Evolutionary conservation across 2,329 filamentous ascomycete genomes (phyloP).

Genomic region (Madurella fahalii): DNA sequence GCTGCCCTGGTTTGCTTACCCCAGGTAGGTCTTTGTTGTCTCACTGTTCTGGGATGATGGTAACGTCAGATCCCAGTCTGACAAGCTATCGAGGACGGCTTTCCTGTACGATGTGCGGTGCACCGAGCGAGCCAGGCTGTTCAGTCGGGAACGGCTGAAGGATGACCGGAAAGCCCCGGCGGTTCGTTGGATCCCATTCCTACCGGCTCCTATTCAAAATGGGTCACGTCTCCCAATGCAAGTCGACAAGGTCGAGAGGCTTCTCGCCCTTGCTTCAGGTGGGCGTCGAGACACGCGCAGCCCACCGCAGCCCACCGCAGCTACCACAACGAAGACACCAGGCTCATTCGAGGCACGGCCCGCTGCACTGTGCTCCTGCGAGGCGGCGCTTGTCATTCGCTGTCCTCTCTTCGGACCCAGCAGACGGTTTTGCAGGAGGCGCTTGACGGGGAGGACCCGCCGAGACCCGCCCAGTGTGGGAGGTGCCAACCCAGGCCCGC

Average conservation of each 20-base stretch:
- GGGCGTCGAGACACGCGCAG: constrained; percentile 1
- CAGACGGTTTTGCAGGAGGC: constrained; percentile 11
- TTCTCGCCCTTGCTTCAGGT: not conserved
- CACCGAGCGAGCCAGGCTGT: not conserved
- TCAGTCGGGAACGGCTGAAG: not conserved
- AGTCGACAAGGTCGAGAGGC: too few relatives aligned
- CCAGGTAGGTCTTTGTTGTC: constrained; percentile 1
- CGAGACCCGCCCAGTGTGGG: constrained; percentile 26
- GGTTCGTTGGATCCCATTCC: too few relatives aligned
- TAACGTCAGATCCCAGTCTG: too few relatives aligned
- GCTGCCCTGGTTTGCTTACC: not conserved
- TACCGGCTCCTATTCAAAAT: too few relatives aligned
- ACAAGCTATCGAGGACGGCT: too few relatives aligned
- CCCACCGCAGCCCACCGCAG: too few relatives aligned
- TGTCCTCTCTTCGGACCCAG: constrained; percentile 6
- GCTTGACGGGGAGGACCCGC: constrained; percentile 20
- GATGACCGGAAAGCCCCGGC: not conserved
- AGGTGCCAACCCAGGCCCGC: constrained; percentile 19
- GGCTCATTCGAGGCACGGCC: not conserved
- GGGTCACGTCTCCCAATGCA: too few relatives aligned
- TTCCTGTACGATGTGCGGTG: too few relatives aligned
- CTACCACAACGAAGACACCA: not conserved
- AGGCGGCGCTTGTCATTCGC: constrained; percentile 8
- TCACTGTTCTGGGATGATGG: constrained; percentile 5
- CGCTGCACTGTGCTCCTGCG: constrained; percentile 11